Base-by-base conservation (phyloP, 164 flowering plant species). In the Liriodendron chinense region DNA sequence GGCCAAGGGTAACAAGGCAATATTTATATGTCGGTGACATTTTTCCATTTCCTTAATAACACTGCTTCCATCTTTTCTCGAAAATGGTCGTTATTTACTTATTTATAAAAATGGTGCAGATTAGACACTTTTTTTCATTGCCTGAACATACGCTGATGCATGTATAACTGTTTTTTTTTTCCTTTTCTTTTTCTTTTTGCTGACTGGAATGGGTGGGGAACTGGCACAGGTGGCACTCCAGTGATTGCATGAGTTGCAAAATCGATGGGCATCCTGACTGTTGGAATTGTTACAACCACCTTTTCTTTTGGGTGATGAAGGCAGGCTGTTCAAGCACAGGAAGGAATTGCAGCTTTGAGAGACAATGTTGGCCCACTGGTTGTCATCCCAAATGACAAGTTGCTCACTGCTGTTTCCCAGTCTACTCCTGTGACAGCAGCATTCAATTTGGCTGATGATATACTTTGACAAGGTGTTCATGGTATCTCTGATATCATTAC, bases 141-240 rank as follows among this genome's bases (percentile, higher is more conserved):
- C 43, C 7, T 34, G 43, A 34, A 34, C 43, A 34, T 34, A 34
- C 43, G 7, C 43, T 22, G 47, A 67, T 34, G 20, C 26, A 26
- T 67, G 20, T 26, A 28, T n/a, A 24, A 18, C 69, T 67, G 26
- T 7, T 34, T 34, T 34, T 7, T 34, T 7, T 34, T 34, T 7
- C 5, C 5, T 34, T 7, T 34, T 7, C 5, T 34, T 26, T 34
- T 16, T 16, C 7, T 70, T 57, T 81, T 9, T 79, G 77, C 86
- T 92, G 98, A 94, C 97, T 82, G 97, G 97, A 81, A 92, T 94
- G 98, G 98, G 98, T 77, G 98, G 98, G 63, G 98, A 75, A 94
- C 98, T 72, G 98, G 98, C 34, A 94, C 98, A 73, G 98, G 98
- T 71, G 98, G 87, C 23, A 97, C 96, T 68, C 98, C 98, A 22